Base-by-base conservation (phyloP, 208 protist species). In the Crithidia brevicula region DNA sequence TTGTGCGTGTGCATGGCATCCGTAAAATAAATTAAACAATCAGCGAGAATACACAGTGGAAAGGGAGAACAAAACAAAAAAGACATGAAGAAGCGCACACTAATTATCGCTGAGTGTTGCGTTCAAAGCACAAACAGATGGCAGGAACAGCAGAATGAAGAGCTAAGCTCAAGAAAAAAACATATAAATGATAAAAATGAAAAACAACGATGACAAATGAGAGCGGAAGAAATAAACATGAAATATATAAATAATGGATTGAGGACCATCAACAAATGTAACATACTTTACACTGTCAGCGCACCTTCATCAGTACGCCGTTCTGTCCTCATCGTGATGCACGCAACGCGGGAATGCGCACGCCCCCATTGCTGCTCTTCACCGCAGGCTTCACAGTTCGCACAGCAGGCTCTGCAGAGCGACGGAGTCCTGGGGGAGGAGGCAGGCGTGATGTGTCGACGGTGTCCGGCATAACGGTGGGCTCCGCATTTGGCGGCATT, bases 251-350 rank as follows among this genome's bases (percentile, higher is more conserved):
- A 40, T n/a, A n/a, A n/a, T n/a, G n/a, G n/a, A n/a, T n/a, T n/a
- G n/a, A n/a, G n/a, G n/a, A n/a, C n/a, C n/a, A n/a, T n/a, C n/a
- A n/a, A n/a, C n/a, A n/a, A n/a, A n/a, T n/a, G n/a, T n/a, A n/a
- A n/a, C n/a, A n/a, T n/a, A n/a, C n/a, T n/a, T n/a, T n/a, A n/a
- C n/a, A n/a, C n/a, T n/a, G n/a, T n/a, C n/a, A n/a, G n/a, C n/a
- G n/a, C n/a, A n/a, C n/a, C n/a, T n/a, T n/a, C n/a, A n/a, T n/a
- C n/a, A n/a, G n/a, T n/a, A n/a, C n/a, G n/a, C n/a, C n/a, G n/a
- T n/a, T n/a, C n/a, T n/a, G n/a, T n/a, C n/a, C n/a, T n/a, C n/a
- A 76, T 23, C 30, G 40, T 22, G 33, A 66, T 4, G 70, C 43
- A 10, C 47, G 42, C 25, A 76, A 20, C 23, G 54, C 25, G 27